Conservation (phyloP, 108 stramenopile genomes). For the Schizochytrium sp. region DNA sequence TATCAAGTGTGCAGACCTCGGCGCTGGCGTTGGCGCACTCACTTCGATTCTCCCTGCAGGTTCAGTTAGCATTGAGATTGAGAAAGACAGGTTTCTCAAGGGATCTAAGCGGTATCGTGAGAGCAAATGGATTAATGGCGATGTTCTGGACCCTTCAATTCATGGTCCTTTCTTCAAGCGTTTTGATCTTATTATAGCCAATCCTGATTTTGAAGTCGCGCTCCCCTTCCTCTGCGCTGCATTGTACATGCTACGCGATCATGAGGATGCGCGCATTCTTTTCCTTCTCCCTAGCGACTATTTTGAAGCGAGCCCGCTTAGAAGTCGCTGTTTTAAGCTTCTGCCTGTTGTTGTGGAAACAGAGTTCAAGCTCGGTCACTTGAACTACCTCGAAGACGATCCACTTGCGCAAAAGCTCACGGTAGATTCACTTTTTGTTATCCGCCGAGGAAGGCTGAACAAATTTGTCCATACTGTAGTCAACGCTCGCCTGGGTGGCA, state of each 20-base stretch:
- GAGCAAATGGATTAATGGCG: conserved; percentile 14
- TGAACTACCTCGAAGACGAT: conserved; percentile 39
- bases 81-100: background rate
- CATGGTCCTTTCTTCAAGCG: background rate
- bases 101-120: background rate
- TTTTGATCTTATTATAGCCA: conserved; percentile 22
- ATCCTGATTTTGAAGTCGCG: conserved; percentile 50
- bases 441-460: conserved; percentile 12
- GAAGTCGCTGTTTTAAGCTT: conserved; percentile 29
- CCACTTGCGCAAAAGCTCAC: conserved; percentile 41
- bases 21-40: conserved; percentile 24
- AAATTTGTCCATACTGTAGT: conserved; percentile 54
- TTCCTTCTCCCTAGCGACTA: conserved; percentile 55
- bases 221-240: conserved; percentile 29
- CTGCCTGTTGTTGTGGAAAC: conserved; percentile 34
- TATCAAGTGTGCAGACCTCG: background rate
- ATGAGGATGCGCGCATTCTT: conserved; percentile 30
- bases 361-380: conserved; percentile 51
- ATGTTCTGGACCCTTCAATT: background rate
- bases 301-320: conserved; percentile 31
- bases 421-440: conserved; percentile 46
- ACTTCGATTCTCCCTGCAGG: conserved; percentile 8
- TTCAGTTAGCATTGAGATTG: conserved; percentile 9
- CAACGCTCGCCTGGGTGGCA: conserved; percentile 41
- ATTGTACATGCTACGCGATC: conserved; percentile 12